phyloP scores from a whole-genome alignment of 768 basidiomycete species.

The Coprinellus micaceus region DNA sequence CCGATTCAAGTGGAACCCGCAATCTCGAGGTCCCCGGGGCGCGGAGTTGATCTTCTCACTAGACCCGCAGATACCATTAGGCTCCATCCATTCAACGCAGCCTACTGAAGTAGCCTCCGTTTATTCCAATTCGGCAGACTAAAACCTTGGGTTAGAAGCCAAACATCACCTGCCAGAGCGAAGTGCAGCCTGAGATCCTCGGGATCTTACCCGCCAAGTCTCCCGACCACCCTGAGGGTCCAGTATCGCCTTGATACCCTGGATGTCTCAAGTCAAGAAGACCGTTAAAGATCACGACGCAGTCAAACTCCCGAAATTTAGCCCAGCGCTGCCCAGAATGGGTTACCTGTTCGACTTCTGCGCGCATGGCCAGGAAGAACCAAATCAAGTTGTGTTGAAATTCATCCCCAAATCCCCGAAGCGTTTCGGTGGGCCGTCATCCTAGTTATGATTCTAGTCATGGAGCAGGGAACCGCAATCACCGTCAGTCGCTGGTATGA shows the following conservation, averaged over 20 bases:
- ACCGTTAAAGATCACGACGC: not conserved
- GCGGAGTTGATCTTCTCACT: not conserved
- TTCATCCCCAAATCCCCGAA: not conserved
- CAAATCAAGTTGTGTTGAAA: not conserved
- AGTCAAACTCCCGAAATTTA: constrained; percentile 2
- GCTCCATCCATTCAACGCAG: not conserved
- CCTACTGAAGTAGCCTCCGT: not conserved
- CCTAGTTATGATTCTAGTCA: not conserved
- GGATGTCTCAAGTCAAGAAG: not conserved
- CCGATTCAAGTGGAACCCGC: no score
- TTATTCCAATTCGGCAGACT: not conserved
- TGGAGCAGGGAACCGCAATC: constrained; percentile 1
- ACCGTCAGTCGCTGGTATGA: constrained; percentile 2
- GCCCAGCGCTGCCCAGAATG: not conserved
- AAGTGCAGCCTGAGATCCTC: not conserved
- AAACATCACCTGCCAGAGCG: not conserved
- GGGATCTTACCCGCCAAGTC: not conserved
- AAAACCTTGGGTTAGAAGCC: not conserved
- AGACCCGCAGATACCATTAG: not conserved
- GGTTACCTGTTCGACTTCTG: no score
- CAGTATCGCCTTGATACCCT: no score
- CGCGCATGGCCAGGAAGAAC: not conserved
- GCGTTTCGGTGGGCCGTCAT: not conserved
- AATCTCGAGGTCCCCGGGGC: not conserved
- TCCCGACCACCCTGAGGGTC: no score